Percentiles rank a stretch among this genome's conserved stretches.
Evolutionary conservation across 164 flowering plant genomes (phyloP).

Genomic region (Vitis labrusca): DNA sequence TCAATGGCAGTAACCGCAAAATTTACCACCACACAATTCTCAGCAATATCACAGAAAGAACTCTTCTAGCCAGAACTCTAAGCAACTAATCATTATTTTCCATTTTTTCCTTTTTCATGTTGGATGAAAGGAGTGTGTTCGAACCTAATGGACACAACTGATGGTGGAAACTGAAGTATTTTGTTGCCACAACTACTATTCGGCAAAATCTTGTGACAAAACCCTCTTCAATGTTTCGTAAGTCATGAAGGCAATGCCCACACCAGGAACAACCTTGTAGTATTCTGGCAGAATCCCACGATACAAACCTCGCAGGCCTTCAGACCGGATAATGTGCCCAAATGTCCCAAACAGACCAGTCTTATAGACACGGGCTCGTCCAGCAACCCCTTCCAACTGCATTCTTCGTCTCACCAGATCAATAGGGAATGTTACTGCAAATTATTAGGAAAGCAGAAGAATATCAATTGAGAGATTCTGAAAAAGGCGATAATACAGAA

Average conservation of each 20-base stretch:
- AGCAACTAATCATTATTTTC: conserved; percentile 4
- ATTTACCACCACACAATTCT: conserved; percentile 41
- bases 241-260: conserved; percentile 82
- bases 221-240: conserved; percentile 72
- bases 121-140: background rate
- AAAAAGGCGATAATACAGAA: background rate
- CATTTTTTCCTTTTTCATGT: background rate
- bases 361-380: conserved; percentile 67
- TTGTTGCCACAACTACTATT: conserved; percentile 14
- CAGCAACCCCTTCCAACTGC: conserved; percentile 90
- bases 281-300: conserved; percentile 87
- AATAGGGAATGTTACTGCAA: conserved; percentile 76
- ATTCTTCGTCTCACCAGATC: conserved; percentile 85
- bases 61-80: conserved; percentile 25
- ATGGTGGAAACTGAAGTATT: background rate
- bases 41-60: conserved; percentile 8
- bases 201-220: conserved; percentile 29
- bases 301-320: conserved; percentile 73
- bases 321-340: conserved; percentile 51
- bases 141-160: background rate
- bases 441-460: conserved; percentile 1
- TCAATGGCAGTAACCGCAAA: conserved; percentile 44
- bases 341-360: conserved; percentile 68
- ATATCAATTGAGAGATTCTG: background rate
- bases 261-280: conserved; percentile 85